Conservation (phyloP, 148 eudicot species). For the Vaccinium corymbosum region DNA sequence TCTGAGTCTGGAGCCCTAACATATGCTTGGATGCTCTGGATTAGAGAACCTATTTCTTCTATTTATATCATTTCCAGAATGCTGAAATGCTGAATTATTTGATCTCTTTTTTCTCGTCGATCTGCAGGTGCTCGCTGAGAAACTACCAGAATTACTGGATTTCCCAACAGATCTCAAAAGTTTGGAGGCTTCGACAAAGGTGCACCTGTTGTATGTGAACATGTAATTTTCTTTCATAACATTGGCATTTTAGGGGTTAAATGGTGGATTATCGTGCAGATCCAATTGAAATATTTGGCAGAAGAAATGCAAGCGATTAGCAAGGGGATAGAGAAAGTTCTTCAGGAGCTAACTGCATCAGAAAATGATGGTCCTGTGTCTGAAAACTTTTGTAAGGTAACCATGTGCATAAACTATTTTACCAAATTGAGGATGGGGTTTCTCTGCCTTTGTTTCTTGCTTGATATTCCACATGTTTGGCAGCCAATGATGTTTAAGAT, state of each 20-base stretch:
- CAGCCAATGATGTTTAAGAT: neutral
- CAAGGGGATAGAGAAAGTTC: constrained; percentile 78
- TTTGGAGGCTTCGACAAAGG: constrained; percentile 87
- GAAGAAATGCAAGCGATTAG: constrained; percentile 90
- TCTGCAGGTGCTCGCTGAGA: constrained; percentile 67
- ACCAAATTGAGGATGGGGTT: neutral
- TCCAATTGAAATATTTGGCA: constrained; percentile 78
- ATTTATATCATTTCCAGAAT: neutral
- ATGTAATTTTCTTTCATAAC: neutral
- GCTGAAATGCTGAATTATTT: neutral
- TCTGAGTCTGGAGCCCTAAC: neutral
- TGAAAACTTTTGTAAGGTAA: constrained; percentile 63
- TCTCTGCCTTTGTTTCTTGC: neutral
- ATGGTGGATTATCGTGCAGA: constrained; percentile 38
- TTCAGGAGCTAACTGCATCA: constrained; percentile 64
- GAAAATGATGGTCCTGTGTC: constrained; percentile 74
- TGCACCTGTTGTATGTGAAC: constrained; percentile 16
- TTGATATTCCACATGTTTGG: neutral
- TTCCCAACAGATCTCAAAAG: constrained; percentile 68
- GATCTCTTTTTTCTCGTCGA: neutral
- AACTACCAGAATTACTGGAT: constrained; percentile 82
- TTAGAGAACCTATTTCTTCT: neutral
- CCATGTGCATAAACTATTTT: neutral
- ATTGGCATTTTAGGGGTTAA: constrained; percentile 6
- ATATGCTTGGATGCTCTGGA: neutral